Conservation (phyloP, 176 grass and related monocot genomes). For the Zea luxurians region DNA sequence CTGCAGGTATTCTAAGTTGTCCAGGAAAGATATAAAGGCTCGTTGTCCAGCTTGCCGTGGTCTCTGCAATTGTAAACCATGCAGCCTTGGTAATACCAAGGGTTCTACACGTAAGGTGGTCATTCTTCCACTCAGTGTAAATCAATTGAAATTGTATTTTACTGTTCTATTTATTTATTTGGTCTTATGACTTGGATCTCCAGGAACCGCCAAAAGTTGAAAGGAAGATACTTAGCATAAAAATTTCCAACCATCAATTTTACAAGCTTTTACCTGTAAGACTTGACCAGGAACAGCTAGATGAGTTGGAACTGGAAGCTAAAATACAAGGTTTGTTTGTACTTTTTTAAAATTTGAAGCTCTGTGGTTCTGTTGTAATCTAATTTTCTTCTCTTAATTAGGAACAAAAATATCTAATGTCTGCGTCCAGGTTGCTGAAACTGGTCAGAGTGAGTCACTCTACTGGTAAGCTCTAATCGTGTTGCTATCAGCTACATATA, state of each 20-base stretch:
- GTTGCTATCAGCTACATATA: slow-evolving; percentile 21
- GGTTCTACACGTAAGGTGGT: slow-evolving; percentile 49
- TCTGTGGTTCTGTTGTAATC: slow-evolving; percentile 11
- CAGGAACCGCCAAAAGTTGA: slow-evolving; percentile 53
- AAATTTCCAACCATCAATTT: slow-evolving; percentile 73
- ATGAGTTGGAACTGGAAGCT: slow-evolving; percentile 90
- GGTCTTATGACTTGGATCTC: slow-evolving; percentile 37
- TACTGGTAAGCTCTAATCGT: slow-evolving; percentile 64
- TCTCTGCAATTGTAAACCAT: slow-evolving; percentile 66
- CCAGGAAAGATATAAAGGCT: slow-evolving; percentile 74
- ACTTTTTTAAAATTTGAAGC: neutral
- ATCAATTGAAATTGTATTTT: slow-evolving; percentile 17
- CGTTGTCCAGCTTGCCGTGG: slow-evolving; percentile 76
- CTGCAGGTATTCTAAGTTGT: slow-evolving; percentile 72
- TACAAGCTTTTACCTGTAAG: slow-evolving; percentile 78
- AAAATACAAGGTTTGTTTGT: slow-evolving; percentile 75
- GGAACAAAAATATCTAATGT: slow-evolving; percentile 68
- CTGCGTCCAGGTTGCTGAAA: slow-evolving; percentile 75
- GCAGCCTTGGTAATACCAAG: slow-evolving; percentile 46
- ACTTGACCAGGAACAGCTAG: slow-evolving; percentile 78
- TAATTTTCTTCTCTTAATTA: slow-evolving; percentile 44
- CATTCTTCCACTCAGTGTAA: slow-evolving; percentile 18
- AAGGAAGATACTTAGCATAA: slow-evolving; percentile 52
- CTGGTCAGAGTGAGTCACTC: slow-evolving; percentile 49
- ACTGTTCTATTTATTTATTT: slow-evolving; percentile 19